Evolutionary conservation across 2,329 filamentous ascomycete species (phyloP), one percentile per base, ranked within the genome.

Genomic region (Tricladium varicosporioides): DNA sequence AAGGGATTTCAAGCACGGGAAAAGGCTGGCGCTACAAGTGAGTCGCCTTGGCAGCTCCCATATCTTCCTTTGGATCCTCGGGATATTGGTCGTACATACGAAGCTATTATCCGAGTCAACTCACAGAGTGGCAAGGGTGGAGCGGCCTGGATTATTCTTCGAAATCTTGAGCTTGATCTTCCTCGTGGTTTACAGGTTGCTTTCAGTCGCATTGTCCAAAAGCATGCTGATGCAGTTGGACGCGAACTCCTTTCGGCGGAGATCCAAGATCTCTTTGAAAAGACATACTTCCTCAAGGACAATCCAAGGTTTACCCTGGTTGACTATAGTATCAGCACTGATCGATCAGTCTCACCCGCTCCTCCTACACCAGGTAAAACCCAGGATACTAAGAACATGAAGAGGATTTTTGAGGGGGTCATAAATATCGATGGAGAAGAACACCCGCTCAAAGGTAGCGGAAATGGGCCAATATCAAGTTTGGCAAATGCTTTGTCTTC

Each of bases 91-190:
- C 86, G 93, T 57, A 97, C 87, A n/a, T 97, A 97, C 82, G 92
- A 97, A 75, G 93, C 93, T 58, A 89, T 97, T 70, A 97, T 97
- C 71, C 89, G 93, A 59, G 93, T 97, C 82, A 99, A 97, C 79
- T 96, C 91, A 15, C 93, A 97, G 73, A 91, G 86, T 67, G 93
- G 93, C 63, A 97, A 99, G 78, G 93, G 93, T 60, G 94, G 94
- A 66, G 87, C 91, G 59, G 92, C 93, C 51, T 97, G 91, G 90
- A 89, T 97, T 70, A 92, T 97, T 71, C 86, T 92, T 71, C 87
- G 89, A 66, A 88, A 91, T 69, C 84, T 97, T 60, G 85, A 94
- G 69, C 88, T 97, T 68, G 94, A 97, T 73, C 84, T 97, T 51
- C 94, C 94, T 14, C 90, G 94, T 61, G 92, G 92, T 53, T 82